These are phyloP conservation scores for Buxus sempervirens DNA, from an alignment of 164 flowering plant genomes.

Conservation along the genomic window DNA sequence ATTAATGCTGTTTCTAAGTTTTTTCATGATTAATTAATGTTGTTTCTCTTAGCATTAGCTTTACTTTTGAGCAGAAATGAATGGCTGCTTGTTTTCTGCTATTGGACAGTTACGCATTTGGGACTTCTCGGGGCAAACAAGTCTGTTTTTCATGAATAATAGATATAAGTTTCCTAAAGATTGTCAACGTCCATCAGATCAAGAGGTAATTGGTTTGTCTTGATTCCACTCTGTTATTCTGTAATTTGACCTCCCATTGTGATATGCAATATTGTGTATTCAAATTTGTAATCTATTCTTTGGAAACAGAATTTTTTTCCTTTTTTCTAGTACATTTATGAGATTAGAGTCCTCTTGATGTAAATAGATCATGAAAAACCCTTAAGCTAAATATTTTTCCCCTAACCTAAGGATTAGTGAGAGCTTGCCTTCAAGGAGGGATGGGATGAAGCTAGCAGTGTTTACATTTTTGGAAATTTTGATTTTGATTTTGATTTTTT, in stretches of 20 bases:
- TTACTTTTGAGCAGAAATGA: not conserved
- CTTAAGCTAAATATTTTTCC: too few relatives aligned
- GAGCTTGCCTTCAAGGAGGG: too few relatives aligned
- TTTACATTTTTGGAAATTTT: too few relatives aligned
- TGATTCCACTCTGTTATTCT: too few relatives aligned
- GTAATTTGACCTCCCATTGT: not conserved
- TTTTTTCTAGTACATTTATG: too few relatives aligned
- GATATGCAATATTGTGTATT: too few relatives aligned
- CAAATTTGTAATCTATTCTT: not conserved
- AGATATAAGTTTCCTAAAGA: conserved; percentile 24
- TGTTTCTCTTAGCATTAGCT: conserved; percentile 1
- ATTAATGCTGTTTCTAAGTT: conserved; percentile 2
- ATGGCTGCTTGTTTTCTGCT: conserved; percentile 8
- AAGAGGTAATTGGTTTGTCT: conserved; percentile 36
- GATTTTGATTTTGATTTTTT: too few relatives aligned
- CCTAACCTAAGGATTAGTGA: too few relatives aligned
- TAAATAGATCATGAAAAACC: too few relatives aligned
- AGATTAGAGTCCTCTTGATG: too few relatives aligned
- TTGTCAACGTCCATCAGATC: conserved; percentile 29
- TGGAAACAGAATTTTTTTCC: not conserved
- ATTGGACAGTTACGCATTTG: conserved; percentile 51
- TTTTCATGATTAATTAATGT: not conserved
- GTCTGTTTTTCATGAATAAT: conserved; percentile 32
- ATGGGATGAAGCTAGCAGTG: too few relatives aligned
- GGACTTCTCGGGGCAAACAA: conserved; percentile 71